Percentiles rank a stretch among this genome's conserved stretches.
These are phyloP conservation scores for Aureobasidium melanogenum DNA, from an alignment of 2,329 filamentous ascomycete species.

Conservation along the genomic window DNA sequence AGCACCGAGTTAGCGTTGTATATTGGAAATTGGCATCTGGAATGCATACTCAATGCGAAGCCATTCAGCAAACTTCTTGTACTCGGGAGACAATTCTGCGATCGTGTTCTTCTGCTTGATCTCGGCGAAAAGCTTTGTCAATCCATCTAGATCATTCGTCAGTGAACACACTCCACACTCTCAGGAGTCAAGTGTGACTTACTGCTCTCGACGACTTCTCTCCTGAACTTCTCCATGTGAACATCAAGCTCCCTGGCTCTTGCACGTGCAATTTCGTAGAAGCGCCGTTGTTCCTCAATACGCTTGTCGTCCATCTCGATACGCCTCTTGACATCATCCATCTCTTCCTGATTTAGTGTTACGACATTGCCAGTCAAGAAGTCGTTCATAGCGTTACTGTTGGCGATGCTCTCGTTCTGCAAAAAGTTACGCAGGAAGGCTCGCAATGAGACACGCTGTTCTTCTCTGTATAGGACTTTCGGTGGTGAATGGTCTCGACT, in stretches of 20 bases:
- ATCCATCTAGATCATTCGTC: constrained; percentile 50
- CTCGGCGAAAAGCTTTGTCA: constrained; percentile 86
- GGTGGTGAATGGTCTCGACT: constrained; percentile 5
- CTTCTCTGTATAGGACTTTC: constrained; percentile 68
- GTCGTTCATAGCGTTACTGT: constrained; percentile 72
- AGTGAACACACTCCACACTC: neutral
- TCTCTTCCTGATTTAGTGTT: constrained; percentile 69
- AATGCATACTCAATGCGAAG: constrained; percentile 67
- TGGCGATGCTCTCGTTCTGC: constrained; percentile 73
- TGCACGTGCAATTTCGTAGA: constrained; percentile 90
- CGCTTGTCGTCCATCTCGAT: constrained; percentile 80
- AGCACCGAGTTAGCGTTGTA: neutral
- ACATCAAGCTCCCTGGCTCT: constrained; percentile 88
- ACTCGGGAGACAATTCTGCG: constrained; percentile 81
- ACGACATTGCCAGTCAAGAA: constrained; percentile 72
- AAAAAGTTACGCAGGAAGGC: constrained; percentile 83
- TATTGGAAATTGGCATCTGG: neutral
- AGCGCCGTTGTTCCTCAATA: constrained; percentile 83
- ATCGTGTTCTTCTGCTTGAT: constrained; percentile 86
- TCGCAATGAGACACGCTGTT: constrained; percentile 80
- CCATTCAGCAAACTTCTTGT: constrained; percentile 98
- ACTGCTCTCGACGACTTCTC: constrained; percentile 64
- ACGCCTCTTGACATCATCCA: constrained; percentile 68
- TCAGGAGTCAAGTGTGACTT: constrained; percentile 26
- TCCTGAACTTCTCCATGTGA: constrained; percentile 81